Percentiles rank a stretch among this genome's conserved stretches.
Conservation (phyloP, 2,329 filamentous ascomycete species). For the Trichoderma atrobrunneum region DNA sequence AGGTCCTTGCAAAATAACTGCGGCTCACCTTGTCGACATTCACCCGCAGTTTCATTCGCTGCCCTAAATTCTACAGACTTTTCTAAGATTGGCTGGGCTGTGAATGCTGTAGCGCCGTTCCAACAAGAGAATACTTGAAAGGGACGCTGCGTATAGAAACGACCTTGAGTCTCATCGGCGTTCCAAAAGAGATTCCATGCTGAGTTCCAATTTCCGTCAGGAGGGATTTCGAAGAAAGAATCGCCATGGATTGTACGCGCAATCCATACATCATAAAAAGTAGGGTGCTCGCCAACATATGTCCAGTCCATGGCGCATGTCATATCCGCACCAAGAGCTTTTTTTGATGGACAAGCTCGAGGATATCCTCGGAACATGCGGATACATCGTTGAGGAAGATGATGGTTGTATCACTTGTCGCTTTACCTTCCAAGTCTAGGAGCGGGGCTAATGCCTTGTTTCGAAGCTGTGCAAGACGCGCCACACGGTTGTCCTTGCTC, state of each 20-base stretch:
- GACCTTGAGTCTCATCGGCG: constrained; percentile 34
- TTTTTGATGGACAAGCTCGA: constrained; percentile 54
- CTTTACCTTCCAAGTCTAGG: constrained; percentile 27
- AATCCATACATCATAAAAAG: constrained; percentile 48
- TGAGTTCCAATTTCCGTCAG: constrained; percentile 47
- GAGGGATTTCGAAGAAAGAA: constrained; percentile 52
- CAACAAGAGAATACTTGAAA: constrained; percentile 62
- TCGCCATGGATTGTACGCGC: constrained; percentile 52
- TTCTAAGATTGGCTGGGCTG: constrained; percentile 45
- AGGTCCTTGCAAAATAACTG: constrained; percentile 56
- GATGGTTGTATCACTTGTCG: constrained; percentile 41
- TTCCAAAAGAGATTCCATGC: constrained; percentile 55
- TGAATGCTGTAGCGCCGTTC: constrained; percentile 54
- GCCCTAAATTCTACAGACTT: constrained; percentile 40
- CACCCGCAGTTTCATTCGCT: constrained; percentile 27
- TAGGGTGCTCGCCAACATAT: constrained; percentile 41
- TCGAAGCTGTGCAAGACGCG: constrained; percentile 48
- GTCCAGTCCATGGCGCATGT: constrained; percentile 60
- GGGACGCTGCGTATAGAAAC: constrained; percentile 39
- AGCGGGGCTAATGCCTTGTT: constrained; percentile 53
- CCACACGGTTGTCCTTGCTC: constrained; percentile 42
- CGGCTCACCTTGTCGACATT: constrained; percentile 56
- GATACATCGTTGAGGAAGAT: constrained; percentile 56
- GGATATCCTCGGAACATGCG: constrained; percentile 52
- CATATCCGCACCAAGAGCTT: constrained; percentile 49